phyloP scores from a whole-genome alignment of 2,329 filamentous ascomycete genomes.

The Aspergillus brasiliensis region DNA sequence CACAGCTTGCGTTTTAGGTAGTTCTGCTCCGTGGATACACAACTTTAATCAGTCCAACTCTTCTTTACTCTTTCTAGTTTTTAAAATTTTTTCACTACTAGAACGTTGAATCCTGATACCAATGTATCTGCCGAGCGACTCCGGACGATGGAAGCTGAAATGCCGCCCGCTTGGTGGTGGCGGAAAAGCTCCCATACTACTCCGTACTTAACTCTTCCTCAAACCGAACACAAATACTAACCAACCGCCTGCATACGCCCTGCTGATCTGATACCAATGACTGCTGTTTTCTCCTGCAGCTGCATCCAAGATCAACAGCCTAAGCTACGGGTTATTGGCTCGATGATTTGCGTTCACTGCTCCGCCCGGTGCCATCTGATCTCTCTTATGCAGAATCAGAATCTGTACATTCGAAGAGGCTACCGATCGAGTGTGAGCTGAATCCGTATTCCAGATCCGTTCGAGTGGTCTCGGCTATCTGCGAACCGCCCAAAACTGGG shows the following conservation, averaged over 20 bases:
- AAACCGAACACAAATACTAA: not conserved
- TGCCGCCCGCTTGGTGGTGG: not conserved
- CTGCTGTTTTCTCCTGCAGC: not conserved
- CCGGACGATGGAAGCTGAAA: not conserved
- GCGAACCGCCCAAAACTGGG: not conserved
- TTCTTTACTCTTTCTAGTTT: not conserved
- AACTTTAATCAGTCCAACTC: not conserved
- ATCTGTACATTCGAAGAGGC: not conserved
- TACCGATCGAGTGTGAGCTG: not conserved
- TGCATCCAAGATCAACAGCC: not conserved
- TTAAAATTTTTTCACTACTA: not conserved
- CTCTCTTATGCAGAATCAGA: not conserved
- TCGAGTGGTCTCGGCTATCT: conserved; percentile 1
- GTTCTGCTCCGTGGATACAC: not conserved
- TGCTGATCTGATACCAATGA: not conserved
- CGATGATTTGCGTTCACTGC: not conserved
- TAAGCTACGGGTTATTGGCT: not conserved
- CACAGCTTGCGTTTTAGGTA: not conserved
- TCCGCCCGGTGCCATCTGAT: not conserved
- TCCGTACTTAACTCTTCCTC: not conserved
- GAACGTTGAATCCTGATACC: not conserved
- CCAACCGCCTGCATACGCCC: not conserved
- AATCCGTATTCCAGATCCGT: not conserved
- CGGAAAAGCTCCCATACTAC: not conserved
- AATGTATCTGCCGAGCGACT: not conserved